Conservation (phyloP, 2,329 filamentous ascomycete species). For the Penicillium fuscoglaucum region DNA sequence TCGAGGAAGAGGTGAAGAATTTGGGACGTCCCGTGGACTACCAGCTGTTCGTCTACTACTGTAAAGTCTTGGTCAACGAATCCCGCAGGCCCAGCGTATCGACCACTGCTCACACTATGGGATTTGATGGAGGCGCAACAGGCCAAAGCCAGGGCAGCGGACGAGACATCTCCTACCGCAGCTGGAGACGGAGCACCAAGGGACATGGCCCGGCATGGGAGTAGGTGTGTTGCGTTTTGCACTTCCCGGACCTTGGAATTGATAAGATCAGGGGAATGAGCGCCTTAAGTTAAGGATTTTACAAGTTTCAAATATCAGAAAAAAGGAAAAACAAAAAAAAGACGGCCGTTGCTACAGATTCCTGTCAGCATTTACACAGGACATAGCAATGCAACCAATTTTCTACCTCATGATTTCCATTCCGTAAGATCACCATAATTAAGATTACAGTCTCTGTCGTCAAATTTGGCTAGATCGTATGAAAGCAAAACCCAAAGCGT, state of each 20-base stretch:
- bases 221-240: neutral
- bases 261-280: neutral
- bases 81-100: neutral
- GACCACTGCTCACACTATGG: neutral
- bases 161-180: slow-evolving; percentile 2
- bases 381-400: neutral
- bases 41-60: slow-evolving; percentile 5
- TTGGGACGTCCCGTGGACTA: neutral
- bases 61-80: neutral
- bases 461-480: neutral
- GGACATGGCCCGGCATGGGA: neutral
- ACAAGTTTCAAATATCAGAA: neutral
- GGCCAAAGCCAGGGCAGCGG: neutral
- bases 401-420: too few relatives aligned
- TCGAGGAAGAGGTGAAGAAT: neutral
- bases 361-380: neutral
- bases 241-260: neutral
- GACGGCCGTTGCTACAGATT: neutral
- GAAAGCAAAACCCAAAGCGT: neutral
- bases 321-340: neutral
- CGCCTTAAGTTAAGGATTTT: neutral
- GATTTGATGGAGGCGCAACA: neutral
- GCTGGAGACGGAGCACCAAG: slow-evolving; percentile 1
- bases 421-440: neutral
- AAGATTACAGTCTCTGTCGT: neutral